Conservation (phyloP, 257 asterid genomes). For the Gentiana macrophylla region DNA sequence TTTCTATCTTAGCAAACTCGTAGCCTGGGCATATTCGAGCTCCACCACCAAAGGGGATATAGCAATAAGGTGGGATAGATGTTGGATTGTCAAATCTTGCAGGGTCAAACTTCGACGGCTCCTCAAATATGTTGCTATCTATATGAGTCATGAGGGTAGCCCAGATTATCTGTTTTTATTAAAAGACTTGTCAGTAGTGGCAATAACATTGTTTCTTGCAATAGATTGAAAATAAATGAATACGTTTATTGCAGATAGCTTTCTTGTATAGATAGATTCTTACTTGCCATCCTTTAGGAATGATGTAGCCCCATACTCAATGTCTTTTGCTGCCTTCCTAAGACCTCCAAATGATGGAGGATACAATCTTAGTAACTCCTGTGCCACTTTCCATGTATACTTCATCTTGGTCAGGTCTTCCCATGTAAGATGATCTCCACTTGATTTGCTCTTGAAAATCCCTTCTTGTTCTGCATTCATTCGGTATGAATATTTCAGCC, state of each 20-base stretch:
- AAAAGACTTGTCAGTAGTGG: not conserved
- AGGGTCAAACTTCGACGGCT: constrained; percentile 44
- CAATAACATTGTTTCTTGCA: not conserved
- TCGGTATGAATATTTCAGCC: no score
- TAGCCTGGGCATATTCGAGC: constrained; percentile 58
- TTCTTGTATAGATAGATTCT: constrained; percentile 5
- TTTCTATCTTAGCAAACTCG: constrained; percentile 53
- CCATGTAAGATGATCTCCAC: constrained; percentile 44
- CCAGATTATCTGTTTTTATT: constrained; percentile 32
- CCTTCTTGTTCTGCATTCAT: constrained; percentile 50
- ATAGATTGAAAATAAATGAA: not conserved
- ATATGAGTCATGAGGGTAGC: constrained; percentile 50
- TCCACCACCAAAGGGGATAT: constrained; percentile 56
- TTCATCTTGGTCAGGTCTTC: constrained; percentile 67
- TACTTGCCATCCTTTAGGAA: constrained; percentile 87
- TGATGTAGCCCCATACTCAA: constrained; percentile 48
- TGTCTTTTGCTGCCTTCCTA: constrained; percentile 39
- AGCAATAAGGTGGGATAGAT: constrained; percentile 41
- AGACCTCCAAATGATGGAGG: constrained; percentile 70
- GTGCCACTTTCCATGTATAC: constrained; percentile 68
- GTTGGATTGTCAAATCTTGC: constrained; percentile 30
- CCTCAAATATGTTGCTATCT: constrained; percentile 40
- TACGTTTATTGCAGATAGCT: no score
- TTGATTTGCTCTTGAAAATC: constrained; percentile 28
- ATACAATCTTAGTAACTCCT: constrained; percentile 51